phyloP scores from a whole-genome alignment of 2,329 filamentous ascomycete species.

The Tolypocladium cylindrosporum region DNA sequence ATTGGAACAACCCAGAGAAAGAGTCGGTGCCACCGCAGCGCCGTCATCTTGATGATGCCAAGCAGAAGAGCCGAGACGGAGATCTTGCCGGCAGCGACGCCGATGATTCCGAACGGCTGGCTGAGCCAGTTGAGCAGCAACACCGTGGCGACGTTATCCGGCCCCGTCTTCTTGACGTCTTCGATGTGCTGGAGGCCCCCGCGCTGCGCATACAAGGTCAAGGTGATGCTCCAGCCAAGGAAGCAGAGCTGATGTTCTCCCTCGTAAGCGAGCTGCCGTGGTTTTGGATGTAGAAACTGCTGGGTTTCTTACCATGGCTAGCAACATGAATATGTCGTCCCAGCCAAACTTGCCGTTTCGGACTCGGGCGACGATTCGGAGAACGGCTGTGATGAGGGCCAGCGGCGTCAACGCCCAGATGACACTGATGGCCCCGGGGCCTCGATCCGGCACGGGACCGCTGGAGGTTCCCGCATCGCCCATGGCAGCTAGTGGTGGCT shows the following conservation, averaged over 20 bases:
- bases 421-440: constrained; percentile 4
- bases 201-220: constrained; percentile 9
- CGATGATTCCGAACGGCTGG: constrained; percentile 10
- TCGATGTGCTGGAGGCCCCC: constrained; percentile 8
- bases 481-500: neutral
- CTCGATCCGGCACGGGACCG: constrained; percentile 6
- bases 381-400: constrained; percentile 5
- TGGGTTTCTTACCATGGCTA: constrained; percentile 6
- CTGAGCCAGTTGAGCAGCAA: constrained; percentile 11
- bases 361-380: constrained; percentile 6
- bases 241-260: constrained; percentile 6
- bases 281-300: neutral
- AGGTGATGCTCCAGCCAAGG: constrained; percentile 8
- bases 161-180: constrained; percentile 7
- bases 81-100: constrained; percentile 11
- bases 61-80: constrained; percentile 11
- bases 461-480: neutral
- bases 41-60: constrained; percentile 8
- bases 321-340: constrained; percentile 11
- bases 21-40: constrained; percentile 10
- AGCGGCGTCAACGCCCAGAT: constrained; percentile 9
- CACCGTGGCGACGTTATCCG: constrained; percentile 10
- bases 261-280: neutral
- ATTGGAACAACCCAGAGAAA: constrained; percentile 12
- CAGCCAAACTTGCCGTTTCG: constrained; percentile 8